A percentile compares a stretch with the other conserved stretches of the same genome.
Conservation (phyloP, 208 protist species). For the Porcisia hertigi region DNA sequence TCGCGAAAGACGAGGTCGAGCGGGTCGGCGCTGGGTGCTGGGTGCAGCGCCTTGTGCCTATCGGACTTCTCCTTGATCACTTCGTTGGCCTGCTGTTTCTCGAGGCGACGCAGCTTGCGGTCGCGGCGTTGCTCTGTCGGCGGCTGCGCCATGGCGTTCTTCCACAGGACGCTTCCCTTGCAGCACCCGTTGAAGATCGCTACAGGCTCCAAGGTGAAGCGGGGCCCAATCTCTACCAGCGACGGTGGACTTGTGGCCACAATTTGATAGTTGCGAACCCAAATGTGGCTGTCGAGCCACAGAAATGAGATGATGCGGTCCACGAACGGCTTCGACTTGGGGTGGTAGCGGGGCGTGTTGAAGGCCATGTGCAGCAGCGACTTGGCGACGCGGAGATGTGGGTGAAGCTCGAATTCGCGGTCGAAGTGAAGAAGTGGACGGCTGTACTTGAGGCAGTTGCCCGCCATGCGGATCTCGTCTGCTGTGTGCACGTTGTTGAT, state of each 20-base stretch:
- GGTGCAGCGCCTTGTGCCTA: conserved; percentile 69
- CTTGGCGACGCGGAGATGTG: conserved; percentile 93
- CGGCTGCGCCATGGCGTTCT: conserved; percentile 71
- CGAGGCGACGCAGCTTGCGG: conserved; percentile 70
- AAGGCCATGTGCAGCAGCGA: conserved; percentile 97
- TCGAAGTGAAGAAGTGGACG: conserved; percentile 98
- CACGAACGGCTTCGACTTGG: conserved; percentile 98
- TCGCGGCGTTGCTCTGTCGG: conserved; percentile 83
- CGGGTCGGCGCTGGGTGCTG: conserved; percentile 54
- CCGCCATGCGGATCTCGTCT: conserved; percentile 97
- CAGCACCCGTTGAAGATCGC: conserved; percentile 95
- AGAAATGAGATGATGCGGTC: conserved; percentile 98
- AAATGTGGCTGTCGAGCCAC: conserved; percentile 96
- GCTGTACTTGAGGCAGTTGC: conserved; percentile 98
- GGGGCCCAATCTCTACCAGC: conserved; percentile 97
- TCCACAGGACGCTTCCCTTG: conserved; percentile 94
- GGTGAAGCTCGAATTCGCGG: conserved; percentile 92
- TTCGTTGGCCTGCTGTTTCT: conserved; percentile 73
- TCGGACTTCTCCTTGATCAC: conserved; percentile 63
- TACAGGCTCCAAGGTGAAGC: conserved; percentile 95
- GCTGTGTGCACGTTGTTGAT: conserved; percentile 97
- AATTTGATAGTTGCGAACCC: conserved; percentile 99
- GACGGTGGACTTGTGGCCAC: conserved; percentile 47
- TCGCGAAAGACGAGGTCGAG: conserved; percentile 75
- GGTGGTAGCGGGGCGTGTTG: conserved; percentile 95